Evolutionary conservation across 495 filamentous ascomycete species (phyloP).

Genomic region (Podospora anserina): DNA sequence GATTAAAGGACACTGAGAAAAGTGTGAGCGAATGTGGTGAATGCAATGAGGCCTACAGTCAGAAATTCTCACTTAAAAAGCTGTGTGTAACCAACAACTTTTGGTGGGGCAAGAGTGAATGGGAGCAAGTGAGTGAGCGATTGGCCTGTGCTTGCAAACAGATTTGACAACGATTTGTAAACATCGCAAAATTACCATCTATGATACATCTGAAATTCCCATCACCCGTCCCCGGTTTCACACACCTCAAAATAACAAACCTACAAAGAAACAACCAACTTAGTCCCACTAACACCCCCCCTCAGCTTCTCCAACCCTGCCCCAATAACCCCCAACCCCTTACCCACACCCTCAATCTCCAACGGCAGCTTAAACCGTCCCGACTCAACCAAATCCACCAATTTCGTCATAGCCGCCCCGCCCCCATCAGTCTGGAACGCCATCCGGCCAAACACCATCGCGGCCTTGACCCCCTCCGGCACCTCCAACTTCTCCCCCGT

Average conservation of each 20-base stretch:
- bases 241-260: neutral
- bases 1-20: too few species aligned
- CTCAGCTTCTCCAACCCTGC: conserved; percentile 33
- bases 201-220: too few species aligned
- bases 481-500: conserved; percentile 28
- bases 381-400: conserved; percentile 26
- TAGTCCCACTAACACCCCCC: conserved; percentile 35
- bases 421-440: conserved; percentile 21
- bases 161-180: too few species aligned
- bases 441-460: conserved; percentile 26
- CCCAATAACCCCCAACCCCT: conserved; percentile 31
- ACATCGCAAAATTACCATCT: too few species aligned
- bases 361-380: conserved; percentile 30
- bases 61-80: too few species aligned
- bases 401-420: conserved; percentile 16
- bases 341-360: conserved; percentile 32
- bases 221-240: too few species aligned
- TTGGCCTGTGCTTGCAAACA: too few species aligned
- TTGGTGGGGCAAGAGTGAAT: too few species aligned
- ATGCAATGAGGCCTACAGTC: too few species aligned
- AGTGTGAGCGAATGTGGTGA: too few species aligned
- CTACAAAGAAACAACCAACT: conserved; percentile 36
- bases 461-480: conserved; percentile 27
- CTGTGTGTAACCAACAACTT: too few species aligned
- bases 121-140: too few species aligned